Base-by-base conservation (phyloP, 1,284 basidiomycete genomes). In the Veloporphyrellus conicus region DNA sequence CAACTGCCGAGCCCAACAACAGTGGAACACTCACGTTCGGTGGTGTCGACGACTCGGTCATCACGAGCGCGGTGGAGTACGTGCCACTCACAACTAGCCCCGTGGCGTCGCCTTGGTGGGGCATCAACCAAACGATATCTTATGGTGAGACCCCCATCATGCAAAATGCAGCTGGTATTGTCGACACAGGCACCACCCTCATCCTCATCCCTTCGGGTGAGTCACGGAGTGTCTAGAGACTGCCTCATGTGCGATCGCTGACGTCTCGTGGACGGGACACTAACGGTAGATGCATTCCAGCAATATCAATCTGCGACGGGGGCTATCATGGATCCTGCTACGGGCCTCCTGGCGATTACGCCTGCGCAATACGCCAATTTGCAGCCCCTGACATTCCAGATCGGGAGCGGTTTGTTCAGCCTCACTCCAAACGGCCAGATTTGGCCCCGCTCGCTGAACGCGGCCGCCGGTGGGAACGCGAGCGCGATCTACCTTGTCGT, bases 251-350 rank as follows among this genome's bases (percentile, higher is more conserved):
- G n/a, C n/a, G n/a, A n/a, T n/a, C n/a, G n/a, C n/a, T n/a, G n/a
- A n/a, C n/a, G n/a, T n/a, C n/a, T n/a, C n/a, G n/a, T n/a, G n/a
- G n/a, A n/a, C n/a, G n/a, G n/a, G n/a, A n/a, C n/a, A n/a, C n/a
- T n/a, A n/a, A n/a, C n/a, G n/a, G n/a, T n/a, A 64, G 78, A 81
- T 56, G 81, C 77, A 3, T 81, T 78, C 67, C n/a, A 53, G 63
- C 39, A 53, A 57, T 85, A 85, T 64, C 53, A 70, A 49, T 39
- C 58, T 8, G 69, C 71, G 9, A 84, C 81, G 5, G 81, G 81
- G 19, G 80, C 63, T n/a, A 69, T 61, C 12, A 7, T 61, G 14
- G 81, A 84, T 22, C 45, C 53, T 5, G 51, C 60, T 2, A 77
- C 73, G 0, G 73, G 73, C 14, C 64, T 79, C 20, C 67, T 78